These are phyloP conservation scores for Aspergillus udagawae DNA, from an alignment of 2,329 filamentous ascomycete genomes.

Conservation along the genomic window DNA sequence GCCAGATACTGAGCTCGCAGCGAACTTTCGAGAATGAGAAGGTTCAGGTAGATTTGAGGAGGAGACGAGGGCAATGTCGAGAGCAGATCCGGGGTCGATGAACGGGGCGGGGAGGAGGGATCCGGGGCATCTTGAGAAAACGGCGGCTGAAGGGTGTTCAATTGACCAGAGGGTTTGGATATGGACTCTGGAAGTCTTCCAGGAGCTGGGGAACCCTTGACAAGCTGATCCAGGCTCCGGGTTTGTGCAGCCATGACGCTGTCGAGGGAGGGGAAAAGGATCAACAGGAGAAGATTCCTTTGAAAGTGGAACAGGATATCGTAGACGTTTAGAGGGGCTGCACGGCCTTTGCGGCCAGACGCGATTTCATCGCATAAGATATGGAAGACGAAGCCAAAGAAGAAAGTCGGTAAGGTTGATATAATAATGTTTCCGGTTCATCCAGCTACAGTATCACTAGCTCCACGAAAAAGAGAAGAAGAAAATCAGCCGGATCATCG, in stretches of 20 bases:
- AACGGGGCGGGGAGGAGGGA: conserved; percentile 44
- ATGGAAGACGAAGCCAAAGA: background rate
- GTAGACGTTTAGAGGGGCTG: conserved; percentile 4
- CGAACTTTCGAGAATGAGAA: conserved; percentile 92
- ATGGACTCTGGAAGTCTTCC: conserved; percentile 42
- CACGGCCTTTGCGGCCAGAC: conserved; percentile 28
- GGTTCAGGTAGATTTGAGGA: conserved; percentile 95
- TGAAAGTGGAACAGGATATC: background rate
- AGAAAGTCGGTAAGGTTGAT: background rate
- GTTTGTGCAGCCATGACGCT: conserved; percentile 54
- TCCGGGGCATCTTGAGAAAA: conserved; percentile 20
- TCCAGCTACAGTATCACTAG: background rate
- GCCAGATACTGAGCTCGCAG: conserved; percentile 90
- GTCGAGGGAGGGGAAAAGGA: conserved; percentile 3
- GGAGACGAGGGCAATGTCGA: conserved; percentile 82
- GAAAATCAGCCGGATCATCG: background rate
- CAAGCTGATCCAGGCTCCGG: conserved; percentile 70
- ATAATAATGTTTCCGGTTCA: background rate
- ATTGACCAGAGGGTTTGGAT: conserved; percentile 24
- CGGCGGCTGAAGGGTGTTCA: conserved; percentile 12
- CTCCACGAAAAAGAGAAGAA: background rate
- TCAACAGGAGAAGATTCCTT: background rate
- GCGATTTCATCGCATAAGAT: conserved; percentile 20
- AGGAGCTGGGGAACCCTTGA: conserved; percentile 79
- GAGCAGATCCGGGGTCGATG: conserved; percentile 61